Conservation (phyloP, 2,329 filamentous ascomycete species). For the Pezizomycotina sp. region DNA sequence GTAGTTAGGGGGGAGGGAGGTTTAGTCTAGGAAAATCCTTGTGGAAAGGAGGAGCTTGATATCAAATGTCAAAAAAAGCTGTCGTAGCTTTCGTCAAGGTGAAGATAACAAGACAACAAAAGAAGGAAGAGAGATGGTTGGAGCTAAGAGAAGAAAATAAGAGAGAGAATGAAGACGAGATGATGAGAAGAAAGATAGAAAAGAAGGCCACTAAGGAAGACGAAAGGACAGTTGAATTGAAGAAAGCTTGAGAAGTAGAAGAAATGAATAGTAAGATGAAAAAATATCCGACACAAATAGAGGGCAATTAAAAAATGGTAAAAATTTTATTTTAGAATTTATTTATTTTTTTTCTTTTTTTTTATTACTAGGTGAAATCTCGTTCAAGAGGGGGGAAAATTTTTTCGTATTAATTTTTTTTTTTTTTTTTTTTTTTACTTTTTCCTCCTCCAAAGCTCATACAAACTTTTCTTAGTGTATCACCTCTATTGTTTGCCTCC, state of each 20-base stretch:
- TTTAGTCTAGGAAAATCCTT: not conserved
- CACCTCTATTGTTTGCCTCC: too few relatives aligned
- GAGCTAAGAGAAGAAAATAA: not conserved
- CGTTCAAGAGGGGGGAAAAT: slow-evolving; percentile 6
- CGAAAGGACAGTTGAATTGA: slow-evolving; percentile 5
- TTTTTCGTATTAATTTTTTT: slow-evolving; percentile 6
- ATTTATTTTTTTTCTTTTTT: too few relatives aligned
- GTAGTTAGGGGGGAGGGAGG: not conserved
- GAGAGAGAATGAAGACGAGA: slow-evolving; percentile 2
- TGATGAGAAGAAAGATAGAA: slow-evolving; percentile 4
- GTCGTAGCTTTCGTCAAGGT: not conserved
- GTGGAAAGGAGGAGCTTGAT: not conserved
- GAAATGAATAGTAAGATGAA: slow-evolving; percentile 9
- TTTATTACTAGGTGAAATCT: too few relatives aligned
- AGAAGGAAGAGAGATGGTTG: slow-evolving; percentile 1
- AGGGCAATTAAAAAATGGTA: slow-evolving; percentile 4
- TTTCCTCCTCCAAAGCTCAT: slow-evolving; percentile 2
- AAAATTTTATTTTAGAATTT: too few relatives aligned
- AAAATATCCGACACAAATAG: slow-evolving; percentile 9
- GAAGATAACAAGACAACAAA: not conserved
- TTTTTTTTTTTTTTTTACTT: not conserved
- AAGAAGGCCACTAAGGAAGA: slow-evolving; percentile 2
- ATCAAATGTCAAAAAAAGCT: not conserved
- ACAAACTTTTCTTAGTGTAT: too few relatives aligned
- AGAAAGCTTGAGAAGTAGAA: slow-evolving; percentile 5